Evolutionary conservation across 1,139 yeast species (phyloP).

Genomic region (Yamadazyma dendronema): DNA sequence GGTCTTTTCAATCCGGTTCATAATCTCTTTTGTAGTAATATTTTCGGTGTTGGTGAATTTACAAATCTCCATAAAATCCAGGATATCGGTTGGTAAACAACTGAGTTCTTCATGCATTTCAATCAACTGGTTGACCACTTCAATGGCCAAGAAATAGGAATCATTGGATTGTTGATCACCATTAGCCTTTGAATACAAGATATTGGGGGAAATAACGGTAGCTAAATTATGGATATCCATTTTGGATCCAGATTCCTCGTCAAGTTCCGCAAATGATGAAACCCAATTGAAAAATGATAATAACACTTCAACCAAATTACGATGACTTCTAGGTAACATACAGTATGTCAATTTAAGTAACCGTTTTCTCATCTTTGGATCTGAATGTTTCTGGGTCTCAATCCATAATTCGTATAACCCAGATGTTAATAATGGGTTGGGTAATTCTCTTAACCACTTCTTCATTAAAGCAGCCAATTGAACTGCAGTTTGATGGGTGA

Average conservation of each 20-base stretch:
- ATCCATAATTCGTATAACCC: constrained; percentile 80
- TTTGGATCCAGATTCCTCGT: constrained; percentile 85
- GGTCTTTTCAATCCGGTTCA: constrained; percentile 30
- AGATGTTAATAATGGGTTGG: constrained; percentile 84
- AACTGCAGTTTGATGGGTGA: constrained; percentile 78
- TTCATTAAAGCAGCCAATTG: constrained; percentile 93
- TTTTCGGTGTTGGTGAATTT: constrained; percentile 25
- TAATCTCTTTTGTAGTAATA: constrained; percentile 37
- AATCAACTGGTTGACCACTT: constrained; percentile 82
- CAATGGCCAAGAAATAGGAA: constrained; percentile 84
- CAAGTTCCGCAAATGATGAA: constrained; percentile 89
- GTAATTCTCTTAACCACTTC: constrained; percentile 87
- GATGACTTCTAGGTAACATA: constrained; percentile 75
- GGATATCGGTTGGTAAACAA: constrained; percentile 63
- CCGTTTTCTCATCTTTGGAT: constrained; percentile 49
- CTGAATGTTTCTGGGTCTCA: constrained; percentile 60
- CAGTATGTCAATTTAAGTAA: constrained; percentile 72
- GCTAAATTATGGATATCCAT: constrained; percentile 97
- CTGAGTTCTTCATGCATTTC: constrained; percentile 81
- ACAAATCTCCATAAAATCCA: constrained; percentile 37
- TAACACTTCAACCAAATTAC: constrained; percentile 85
- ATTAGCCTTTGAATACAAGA: constrained; percentile 48
- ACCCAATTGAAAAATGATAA: constrained; percentile 91
- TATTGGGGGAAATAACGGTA: constrained; percentile 92
- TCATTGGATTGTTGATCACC: constrained; percentile 51